A percentile compares a stretch with the other conserved stretches of the same genome.
phyloP scores from a whole-genome alignment of 108 stramenopile species.

The Cyclotella choctawhatcheeana region DNA sequence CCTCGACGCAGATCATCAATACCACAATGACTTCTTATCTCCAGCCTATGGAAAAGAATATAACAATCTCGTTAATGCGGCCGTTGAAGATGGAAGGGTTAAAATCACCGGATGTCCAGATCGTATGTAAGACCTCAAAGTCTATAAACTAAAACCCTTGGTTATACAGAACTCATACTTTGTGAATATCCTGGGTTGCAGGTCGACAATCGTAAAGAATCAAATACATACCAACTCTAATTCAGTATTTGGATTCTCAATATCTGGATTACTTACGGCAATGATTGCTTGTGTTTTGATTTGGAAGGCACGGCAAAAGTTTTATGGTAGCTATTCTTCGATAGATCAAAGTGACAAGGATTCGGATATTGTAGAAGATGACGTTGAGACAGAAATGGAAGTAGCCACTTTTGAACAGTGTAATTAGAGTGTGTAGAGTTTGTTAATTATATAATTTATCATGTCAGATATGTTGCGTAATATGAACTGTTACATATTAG shows the following conservation, averaged over 20 bases:
- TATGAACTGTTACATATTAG: no score
- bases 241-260: not conserved
- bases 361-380: slow-evolving; percentile 10
- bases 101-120: slow-evolving; percentile 84
- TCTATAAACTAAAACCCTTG: not conserved
- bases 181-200: not conserved
- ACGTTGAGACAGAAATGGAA: slow-evolving; percentile 4
- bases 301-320: not conserved
- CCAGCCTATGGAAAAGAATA: slow-evolving; percentile 80
- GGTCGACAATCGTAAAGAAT: not conserved
- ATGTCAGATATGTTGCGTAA: no score
- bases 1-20: slow-evolving; percentile 74
- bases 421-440: not conserved
- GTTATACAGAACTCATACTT: not conserved
- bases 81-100: slow-evolving; percentile 78
- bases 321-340: slow-evolving; percentile 8
- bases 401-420: not conserved
- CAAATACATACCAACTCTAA: not conserved
- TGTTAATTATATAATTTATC: no score
- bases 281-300: not conserved
- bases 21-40: slow-evolving; percentile 77
- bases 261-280: not conserved
- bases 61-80: slow-evolving; percentile 66
- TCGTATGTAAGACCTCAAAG: slow-evolving; percentile 51
- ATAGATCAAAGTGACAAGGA: slow-evolving; percentile 6